Evolutionary conservation across 257 asterid genomes (phyloP).

Genomic region (Datura wrightii): DNA sequence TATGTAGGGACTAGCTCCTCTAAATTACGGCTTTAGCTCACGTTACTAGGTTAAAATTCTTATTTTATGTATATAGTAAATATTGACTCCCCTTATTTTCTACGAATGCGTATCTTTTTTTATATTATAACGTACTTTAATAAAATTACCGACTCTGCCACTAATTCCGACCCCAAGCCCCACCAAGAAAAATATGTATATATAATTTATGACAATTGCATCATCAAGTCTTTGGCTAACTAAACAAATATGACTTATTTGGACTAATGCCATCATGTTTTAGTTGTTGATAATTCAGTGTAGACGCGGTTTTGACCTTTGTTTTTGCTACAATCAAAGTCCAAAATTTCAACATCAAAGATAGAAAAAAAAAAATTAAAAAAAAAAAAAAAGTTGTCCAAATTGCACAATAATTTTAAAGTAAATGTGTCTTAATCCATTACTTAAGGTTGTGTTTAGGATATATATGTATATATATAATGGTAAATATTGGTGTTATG

Average conservation of each 20-base stretch:
- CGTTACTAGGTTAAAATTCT: too few species aligned
- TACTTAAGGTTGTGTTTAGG: neutral
- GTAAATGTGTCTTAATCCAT: neutral
- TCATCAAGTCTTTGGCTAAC: slow-evolving; percentile 12
- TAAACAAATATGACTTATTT: slow-evolving; percentile 18
- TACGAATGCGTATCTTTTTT: too few species aligned
- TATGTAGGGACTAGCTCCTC: too few species aligned
- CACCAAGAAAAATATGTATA: neutral
- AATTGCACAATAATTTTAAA: too few species aligned
- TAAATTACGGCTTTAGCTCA: too few species aligned
- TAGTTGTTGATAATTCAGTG: neutral
- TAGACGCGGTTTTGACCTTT: slow-evolving; percentile 20
- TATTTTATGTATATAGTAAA: too few species aligned
- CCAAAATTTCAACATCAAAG: slow-evolving; percentile 19
- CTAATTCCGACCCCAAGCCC: too few species aligned
- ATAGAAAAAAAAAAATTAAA: neutral
- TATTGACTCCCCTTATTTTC: too few species aligned
- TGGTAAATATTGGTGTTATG: neutral
- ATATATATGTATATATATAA: neutral
- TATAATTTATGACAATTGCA: neutral
- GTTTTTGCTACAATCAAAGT: neutral
- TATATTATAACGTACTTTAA: too few species aligned
- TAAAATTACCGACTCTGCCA: too few species aligned
- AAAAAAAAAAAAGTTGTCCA: too few species aligned
- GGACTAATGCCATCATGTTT: slow-evolving; percentile 13